Evolutionary conservation across 2,329 filamentous ascomycete genomes (phyloP), one percentile per base, ranked within the genome.

Genomic region (Alternaria arborescens): DNA sequence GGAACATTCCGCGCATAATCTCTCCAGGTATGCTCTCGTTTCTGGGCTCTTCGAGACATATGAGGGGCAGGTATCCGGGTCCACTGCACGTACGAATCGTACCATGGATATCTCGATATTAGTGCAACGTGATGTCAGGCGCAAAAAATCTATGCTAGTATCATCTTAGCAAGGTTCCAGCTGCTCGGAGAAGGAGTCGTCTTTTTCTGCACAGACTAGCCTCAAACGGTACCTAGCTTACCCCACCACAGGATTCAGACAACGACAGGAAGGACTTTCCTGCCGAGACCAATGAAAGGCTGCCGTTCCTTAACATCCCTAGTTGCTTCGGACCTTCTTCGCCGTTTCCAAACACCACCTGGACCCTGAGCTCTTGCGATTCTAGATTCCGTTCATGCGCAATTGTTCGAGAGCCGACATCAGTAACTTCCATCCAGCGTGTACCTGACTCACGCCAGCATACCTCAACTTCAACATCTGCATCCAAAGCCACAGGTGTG

Each of bases 131-230:
- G 5, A 36, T 24, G 46, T 36, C 5, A 12, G 24, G 11, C 2
- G 46, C 36, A 34, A 22, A 22, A 14, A 24, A 24, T n/a, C 18
- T 1, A 48, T 16, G 20, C 16, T 48, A 18, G 4, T 3, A 22
- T 4, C 18, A 8, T 34, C 30, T 11, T 36, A 24, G 46, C 30
- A 14, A 34, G 34, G 34, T 36, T 36, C 32, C 5, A 36, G 5
- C 1, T 36, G 5, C 32, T 36, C 1, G 46, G 12, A 16, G 8
- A 24, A 36, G 34, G 5, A 50, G 30, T 36, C 46, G 32, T 50
- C 32, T 36, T 50, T 50, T 36, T 50, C 11, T 50, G 46, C 46
- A 50, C 46, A 38, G 12, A 8, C 46, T 36, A 50, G 32, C 12
- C 46, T 32, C 32, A 50, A 50, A 50, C 5, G 20, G 46, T 24